Evolutionary conservation across 78 protist genomes (phyloP), one percentile per base, ranked within the genome.

Genomic region (Dictyostelium firmibasis): DNA sequence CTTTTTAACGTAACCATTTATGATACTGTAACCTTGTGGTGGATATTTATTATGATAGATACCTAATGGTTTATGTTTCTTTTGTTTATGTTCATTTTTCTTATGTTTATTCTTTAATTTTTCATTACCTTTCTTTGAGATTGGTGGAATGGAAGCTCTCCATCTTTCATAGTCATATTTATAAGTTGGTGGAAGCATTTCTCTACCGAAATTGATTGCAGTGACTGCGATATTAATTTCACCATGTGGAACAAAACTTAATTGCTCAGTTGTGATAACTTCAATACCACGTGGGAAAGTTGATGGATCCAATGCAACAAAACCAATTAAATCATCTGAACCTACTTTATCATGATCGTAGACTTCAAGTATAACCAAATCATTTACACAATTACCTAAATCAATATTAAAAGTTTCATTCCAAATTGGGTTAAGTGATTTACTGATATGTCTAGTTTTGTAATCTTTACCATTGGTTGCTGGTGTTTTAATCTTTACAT

Each of bases 141-240:
- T 85, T 1, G 83, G 8, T 47, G 81, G 87, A 4, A 89, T 38
- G 0, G 47, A 11, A 23, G 11, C 13, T 81, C 94, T 78, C 20
- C 38, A 89, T 23, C 72, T 62, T 7, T 67, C 41, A 81, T 89
- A 89, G 1, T 78, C 94, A 3, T 64, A 31, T 31, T 60, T 25
- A 38, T 89, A 89, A 1, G 53, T 16, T 44, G 94, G 86, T 79
- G 94, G 94, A 10, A 44, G 8, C 1, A 5, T 3, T 44, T 89
- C 87, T 14, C 81, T 27, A 33, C 94, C 94, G 50, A 89, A 89
- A 33, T 89, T 89, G 0, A 81, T 20, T 25, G 94, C 94, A n/a
- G 94, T 89, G 11, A 89, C 8, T 44, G 94, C 36, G 27, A 89
- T 36, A 23, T 79, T 74, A 53, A 89, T 25, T 2, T 57, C 82